Percentiles rank a stretch among this genome's conserved stretches.
phyloP scores from a whole-genome alignment of 345 rosid species.

The Moricandia arvensis region DNA sequence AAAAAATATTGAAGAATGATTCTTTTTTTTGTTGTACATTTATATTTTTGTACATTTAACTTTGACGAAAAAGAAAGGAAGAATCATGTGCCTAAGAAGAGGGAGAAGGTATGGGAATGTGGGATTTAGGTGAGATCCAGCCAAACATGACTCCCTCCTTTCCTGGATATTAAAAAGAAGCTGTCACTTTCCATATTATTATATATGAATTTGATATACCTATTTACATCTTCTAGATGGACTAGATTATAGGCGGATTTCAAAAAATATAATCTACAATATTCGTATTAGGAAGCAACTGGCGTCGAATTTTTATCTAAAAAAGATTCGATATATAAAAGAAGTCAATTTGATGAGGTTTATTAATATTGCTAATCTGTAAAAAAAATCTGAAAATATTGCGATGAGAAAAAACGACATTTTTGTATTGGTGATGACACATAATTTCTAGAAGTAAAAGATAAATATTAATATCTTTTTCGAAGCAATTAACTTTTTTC shows the following conservation, averaged over 20 bases:
- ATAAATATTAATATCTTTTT: neutral
- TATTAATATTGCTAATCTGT: no score
- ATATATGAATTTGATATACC: neutral
- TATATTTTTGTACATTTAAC: no score
- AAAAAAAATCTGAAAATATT: no score
- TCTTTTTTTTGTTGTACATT: no score
- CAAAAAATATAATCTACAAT: neutral
- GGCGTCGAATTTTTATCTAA: neutral
- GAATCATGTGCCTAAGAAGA: conserved; percentile 39
- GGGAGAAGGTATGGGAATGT: conserved; percentile 39
- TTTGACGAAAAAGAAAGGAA: neutral
- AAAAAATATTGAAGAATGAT: no score
- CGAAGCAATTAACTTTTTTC: neutral
- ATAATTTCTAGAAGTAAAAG: neutral
- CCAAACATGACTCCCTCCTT: conserved; percentile 37
- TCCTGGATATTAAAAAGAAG: conserved; percentile 8
- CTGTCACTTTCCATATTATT: conserved; percentile 4
- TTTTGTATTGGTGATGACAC: neutral
- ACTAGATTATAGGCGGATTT: neutral
- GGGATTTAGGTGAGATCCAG: conserved; percentile 44
- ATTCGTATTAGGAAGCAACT: neutral
- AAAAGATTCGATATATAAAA: neutral
- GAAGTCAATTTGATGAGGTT: no score
- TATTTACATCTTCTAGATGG: neutral
- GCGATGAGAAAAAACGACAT: no score